A percentile compares a stretch with the other conserved stretches of the same genome.
Conservation (phyloP, 441 rosid genomes). For the Euphorbia schlechtendalii region DNA sequence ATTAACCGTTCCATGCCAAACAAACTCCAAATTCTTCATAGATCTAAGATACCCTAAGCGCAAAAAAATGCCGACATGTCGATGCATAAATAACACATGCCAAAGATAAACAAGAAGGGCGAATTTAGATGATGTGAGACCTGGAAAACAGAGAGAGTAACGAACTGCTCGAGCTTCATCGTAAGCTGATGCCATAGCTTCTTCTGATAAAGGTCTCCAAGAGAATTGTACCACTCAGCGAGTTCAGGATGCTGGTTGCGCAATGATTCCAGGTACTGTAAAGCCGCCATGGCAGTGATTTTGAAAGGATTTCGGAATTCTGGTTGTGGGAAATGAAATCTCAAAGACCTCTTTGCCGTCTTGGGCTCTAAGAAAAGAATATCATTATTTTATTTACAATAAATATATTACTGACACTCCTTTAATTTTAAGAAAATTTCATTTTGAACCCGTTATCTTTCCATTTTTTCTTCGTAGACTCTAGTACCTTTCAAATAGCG, state of each 20-base stretch:
- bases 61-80: not conserved
- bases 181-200: slow-evolving; percentile 99
- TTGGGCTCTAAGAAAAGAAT: not conserved
- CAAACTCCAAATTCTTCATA: not conserved
- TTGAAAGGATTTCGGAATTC: not conserved
- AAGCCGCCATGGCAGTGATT: slow-evolving; percentile 58
- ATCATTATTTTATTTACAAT: too few species aligned
- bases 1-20: not conserved
- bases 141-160: slow-evolving; percentile 76
- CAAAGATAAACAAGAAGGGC: not conserved
- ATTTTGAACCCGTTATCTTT: too few species aligned
- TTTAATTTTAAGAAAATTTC: too few species aligned
- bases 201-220: slow-evolving; percentile 86
- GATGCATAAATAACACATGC: not conserved
- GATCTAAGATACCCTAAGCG: slow-evolving; percentile 20
- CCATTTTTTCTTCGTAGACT: too few species aligned
- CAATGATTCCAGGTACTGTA: slow-evolving; percentile 62
- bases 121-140: slow-evolving; percentile 23
- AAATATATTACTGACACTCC: too few species aligned
- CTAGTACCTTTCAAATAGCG: too few species aligned
- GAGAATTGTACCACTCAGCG: slow-evolving; percentile 67
- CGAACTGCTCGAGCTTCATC: slow-evolving; percentile 89
- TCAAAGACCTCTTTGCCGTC: not conserved
- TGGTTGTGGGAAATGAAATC: not conserved
- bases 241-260: slow-evolving; percentile 63